These are phyloP conservation scores for Phytophthora nicotianae DNA, from an alignment of 352 stramenopile genomes.

Conservation along the genomic window DNA sequence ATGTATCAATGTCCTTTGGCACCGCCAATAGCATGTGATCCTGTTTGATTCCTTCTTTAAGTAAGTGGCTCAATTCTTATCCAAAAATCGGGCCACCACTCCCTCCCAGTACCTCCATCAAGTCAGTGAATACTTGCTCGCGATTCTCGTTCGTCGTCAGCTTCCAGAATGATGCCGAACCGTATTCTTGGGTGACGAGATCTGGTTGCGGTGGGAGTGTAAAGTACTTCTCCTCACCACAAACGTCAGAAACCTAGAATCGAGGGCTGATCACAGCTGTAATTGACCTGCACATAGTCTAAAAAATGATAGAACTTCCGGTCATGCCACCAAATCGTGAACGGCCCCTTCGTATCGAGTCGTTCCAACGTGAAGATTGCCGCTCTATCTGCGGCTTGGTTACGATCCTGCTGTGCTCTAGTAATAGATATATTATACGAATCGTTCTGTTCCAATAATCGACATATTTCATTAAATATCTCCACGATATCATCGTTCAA, in stretches of 20 bases:
- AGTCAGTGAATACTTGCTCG: background rate
- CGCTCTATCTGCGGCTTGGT: background rate
- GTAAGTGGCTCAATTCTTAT: background rate
- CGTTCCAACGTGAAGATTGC: background rate
- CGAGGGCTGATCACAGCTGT: background rate
- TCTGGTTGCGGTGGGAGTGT: background rate
- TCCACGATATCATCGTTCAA: conserved; percentile 40
- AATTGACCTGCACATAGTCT: background rate
- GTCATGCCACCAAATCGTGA: background rate
- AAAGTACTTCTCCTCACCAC: background rate
- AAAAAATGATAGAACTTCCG: background rate
- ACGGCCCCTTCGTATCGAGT: background rate
- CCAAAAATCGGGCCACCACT: background rate
- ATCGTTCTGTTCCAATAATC: conserved; percentile 10
- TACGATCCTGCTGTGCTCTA: too few species aligned
- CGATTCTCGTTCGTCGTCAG: background rate
- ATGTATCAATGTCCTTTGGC: background rate
- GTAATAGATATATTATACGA: background rate
- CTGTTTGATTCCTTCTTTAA: background rate
- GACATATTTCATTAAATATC: conserved; percentile 30
- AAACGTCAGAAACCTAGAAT: background rate
- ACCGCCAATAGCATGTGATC: background rate
- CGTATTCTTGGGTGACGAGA: background rate
- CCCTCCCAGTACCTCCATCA: background rate
- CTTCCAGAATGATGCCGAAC: background rate